Conservation (phyloP, 306 rosid species). For the Potentilla sterilis region DNA sequence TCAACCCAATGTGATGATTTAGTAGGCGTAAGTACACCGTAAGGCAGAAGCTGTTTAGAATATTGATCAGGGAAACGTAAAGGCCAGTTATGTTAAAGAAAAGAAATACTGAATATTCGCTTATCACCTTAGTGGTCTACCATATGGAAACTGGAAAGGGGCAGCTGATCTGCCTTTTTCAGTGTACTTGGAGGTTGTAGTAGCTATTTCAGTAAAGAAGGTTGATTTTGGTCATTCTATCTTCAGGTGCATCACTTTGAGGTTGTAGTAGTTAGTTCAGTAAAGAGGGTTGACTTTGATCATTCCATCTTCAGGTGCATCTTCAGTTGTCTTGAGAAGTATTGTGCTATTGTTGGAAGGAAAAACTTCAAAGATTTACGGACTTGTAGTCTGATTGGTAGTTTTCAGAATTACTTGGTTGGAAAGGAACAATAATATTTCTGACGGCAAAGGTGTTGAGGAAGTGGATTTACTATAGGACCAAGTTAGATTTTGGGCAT, state of each 20-base stretch:
- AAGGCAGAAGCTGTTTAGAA: neutral
- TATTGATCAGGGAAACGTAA: neutral
- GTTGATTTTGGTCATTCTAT: neutral
- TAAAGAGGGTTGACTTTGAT: neutral
- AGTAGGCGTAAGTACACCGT: neutral
- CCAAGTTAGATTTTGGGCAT: neutral
- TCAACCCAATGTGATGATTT: neutral
- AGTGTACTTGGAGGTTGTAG: neutral
- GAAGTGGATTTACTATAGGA: neutral
- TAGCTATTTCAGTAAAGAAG: neutral
- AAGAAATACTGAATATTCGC: neutral
- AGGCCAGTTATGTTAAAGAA: neutral
- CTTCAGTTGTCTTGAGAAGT: neutral
- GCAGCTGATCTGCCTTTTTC: constrained; percentile 4
- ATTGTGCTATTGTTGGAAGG: neutral
- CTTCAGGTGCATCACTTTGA: neutral
- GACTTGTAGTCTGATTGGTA: neutral
- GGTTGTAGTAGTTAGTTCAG: too few species aligned
- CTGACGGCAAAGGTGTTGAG: neutral
- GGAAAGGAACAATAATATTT: neutral
- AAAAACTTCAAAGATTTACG: neutral
- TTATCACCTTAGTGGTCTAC: neutral
- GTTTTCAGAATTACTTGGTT: neutral
- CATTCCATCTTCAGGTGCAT: neutral
- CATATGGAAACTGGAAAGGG: neutral